These are phyloP conservation scores for Phylloporus sp. DNA, from an alignment of 768 basidiomycete genomes.

Conservation along the genomic window DNA sequence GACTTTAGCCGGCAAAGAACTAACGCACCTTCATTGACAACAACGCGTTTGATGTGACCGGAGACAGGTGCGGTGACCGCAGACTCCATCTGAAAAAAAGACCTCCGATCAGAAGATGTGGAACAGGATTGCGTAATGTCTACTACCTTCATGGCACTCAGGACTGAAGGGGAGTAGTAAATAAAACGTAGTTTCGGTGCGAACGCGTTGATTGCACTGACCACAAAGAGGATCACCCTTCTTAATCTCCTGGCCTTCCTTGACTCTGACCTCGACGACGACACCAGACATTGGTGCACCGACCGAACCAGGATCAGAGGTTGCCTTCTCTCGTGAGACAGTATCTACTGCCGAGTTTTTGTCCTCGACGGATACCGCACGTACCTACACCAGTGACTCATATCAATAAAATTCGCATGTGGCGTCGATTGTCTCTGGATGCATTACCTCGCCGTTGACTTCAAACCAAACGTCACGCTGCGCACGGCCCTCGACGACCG, in stretches of 20 bases:
- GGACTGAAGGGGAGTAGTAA: conserved; percentile 43
- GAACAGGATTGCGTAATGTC: neutral
- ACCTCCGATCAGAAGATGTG: conserved; percentile 15
- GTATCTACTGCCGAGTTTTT: conserved; percentile 96
- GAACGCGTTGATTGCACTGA: conserved; percentile 37
- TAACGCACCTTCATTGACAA: conserved; percentile 73
- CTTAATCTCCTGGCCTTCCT: conserved; percentile 96
- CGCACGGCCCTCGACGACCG: conserved; percentile 86
- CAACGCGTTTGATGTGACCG: conserved; percentile 91
- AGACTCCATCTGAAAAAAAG: conserved; percentile 82
- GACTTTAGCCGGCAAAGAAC: neutral
- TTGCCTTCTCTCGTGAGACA: conserved; percentile 90
- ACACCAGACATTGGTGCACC: conserved; percentile 98
- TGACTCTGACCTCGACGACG: conserved; percentile 95
- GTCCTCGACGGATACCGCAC: conserved; percentile 94
- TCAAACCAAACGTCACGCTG: conserved; percentile 98
- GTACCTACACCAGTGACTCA: conserved; percentile 50
- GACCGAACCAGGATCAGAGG: conserved; percentile 90
- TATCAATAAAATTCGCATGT: conserved; percentile 14
- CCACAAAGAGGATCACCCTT: conserved; percentile 95
- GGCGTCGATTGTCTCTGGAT: conserved; percentile 3
- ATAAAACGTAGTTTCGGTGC: conserved; percentile 18
- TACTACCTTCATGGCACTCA: conserved; percentile 94
- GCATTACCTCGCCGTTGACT: conserved; percentile 87
- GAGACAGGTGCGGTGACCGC: conserved; percentile 95